phyloP scores from a whole-genome alignment of 2,329 filamentous ascomycete genomes.

The Hypocrella siamensis region DNA sequence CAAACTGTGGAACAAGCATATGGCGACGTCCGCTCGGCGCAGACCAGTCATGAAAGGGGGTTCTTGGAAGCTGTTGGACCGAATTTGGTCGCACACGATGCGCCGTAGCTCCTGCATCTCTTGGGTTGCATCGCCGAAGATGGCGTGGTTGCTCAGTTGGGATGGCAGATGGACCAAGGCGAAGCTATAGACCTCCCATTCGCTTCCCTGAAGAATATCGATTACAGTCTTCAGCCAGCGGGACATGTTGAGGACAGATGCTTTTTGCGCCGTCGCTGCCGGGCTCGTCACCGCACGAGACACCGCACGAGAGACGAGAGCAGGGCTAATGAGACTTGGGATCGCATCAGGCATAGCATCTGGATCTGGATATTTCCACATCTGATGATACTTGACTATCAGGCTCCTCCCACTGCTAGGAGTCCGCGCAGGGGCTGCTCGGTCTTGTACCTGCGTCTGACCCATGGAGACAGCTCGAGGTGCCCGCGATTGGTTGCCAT shows the following conservation, averaged over 20 bases:
- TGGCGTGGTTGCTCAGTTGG: conserved; percentile 76
- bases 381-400: conserved; percentile 26
- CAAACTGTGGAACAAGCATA: conserved; percentile 74
- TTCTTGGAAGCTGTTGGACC: conserved; percentile 61
- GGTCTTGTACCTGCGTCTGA: conserved; percentile 28
- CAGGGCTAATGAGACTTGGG: conserved; percentile 29
- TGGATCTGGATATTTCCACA: conserved; percentile 43
- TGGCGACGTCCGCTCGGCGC: conserved; percentile 74
- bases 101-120: conserved; percentile 64
- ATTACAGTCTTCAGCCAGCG: conserved; percentile 67
- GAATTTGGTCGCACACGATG: conserved; percentile 70
- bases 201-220: conserved; percentile 54
- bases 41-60: conserved; percentile 66
- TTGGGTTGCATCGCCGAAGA: conserved; percentile 60
- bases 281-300: conserved; percentile 4
- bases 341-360: conserved; percentile 36
- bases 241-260: conserved; percentile 36
- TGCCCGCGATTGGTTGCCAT: conserved; percentile 19
- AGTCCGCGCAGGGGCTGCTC: conserved; percentile 23
- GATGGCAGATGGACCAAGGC: conserved; percentile 72
- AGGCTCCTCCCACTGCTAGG: conserved; percentile 21
- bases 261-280: conserved; percentile 18
- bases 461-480: conserved; percentile 37
- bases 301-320: conserved; percentile 31
- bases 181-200: conserved; percentile 92